Base-by-base conservation (phyloP, 164 flowering plant genomes). In the Echeveria elegans region DNA sequence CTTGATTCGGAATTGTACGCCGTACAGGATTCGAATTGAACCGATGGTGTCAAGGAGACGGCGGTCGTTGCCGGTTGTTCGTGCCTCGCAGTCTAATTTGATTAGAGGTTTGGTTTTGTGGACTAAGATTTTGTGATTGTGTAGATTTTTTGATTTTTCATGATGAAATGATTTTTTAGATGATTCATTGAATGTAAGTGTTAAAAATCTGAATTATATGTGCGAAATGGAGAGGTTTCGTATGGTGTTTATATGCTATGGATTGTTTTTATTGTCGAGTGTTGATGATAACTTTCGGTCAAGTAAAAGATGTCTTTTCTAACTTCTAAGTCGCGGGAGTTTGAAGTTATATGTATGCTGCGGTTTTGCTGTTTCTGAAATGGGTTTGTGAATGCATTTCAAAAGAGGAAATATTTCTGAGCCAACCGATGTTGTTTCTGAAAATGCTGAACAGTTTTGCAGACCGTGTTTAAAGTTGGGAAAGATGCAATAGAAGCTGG, bases 401-500 rank as follows among this genome's bases (percentile, higher is more conserved):
- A 48, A 21, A 9, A 9, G 24, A 29, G 8, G 60, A 26, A 56
- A 53, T 23, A 61, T 19, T 16, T 40, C 36, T 45, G 60, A 36
- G 70, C 23, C 75, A 73, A 48, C 76, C 64, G 70, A 11, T 53
- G 15, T 23, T 56, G 40, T 31, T 58, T 34, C 38, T 24, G 0
- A 26, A 15, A 28, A 65, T 70, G 41, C 41, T 71, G 29, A 59
- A 68, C 74, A 92, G 97, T 77, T 75, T 18, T 87, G 62, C 93
- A 83, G 74, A 86, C 90, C 61, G 90, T 66, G 5, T 82, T 81
- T 86, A 84, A 75, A 63, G 82, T 90, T 68, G 97, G 89, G 68
- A 93, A 74, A 76, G 97, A 90, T 82, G 98, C 90, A 45, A 74
- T 93, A 19, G 97, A 93, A 62, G 94, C 96, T 23, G 98, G 92